Percentiles rank a stretch among this genome's conserved stretches.
These are phyloP conservation scores for Pseudonitzschia delicatissima DNA, from an alignment of 108 stramenopile species.

Conservation along the genomic window DNA sequence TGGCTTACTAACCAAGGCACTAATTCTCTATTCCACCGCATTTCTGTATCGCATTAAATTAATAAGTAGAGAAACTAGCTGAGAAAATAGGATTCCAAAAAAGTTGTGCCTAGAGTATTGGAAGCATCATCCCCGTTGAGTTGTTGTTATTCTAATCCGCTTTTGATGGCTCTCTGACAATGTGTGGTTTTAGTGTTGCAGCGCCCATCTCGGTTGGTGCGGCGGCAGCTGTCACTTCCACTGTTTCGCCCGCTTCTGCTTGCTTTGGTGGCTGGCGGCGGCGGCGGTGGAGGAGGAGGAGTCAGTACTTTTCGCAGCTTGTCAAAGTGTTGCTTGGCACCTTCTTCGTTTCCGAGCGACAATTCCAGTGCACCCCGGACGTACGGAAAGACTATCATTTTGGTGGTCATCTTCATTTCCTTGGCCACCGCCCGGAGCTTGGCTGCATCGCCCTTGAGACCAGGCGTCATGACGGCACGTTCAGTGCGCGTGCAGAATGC, in stretches of 20 bases:
- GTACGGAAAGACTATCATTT: constrained; percentile 60
- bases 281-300: constrained; percentile 1
- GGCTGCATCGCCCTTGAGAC: constrained; percentile 65
- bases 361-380: constrained; percentile 60
- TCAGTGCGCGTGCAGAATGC: constrained; percentile 67
- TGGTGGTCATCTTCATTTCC: constrained; percentile 50
- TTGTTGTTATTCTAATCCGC: too few species aligned
- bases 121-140: too few species aligned
- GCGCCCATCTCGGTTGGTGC: background rate
- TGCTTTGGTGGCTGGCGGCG: constrained; percentile 26
- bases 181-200: background rate
- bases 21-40: too few species aligned
- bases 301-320: constrained; percentile 28
- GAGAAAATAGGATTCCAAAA: too few species aligned
- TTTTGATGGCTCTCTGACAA: too few species aligned
- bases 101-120: too few species aligned
- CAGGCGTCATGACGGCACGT: constrained; percentile 68
- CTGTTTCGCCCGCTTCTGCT: constrained; percentile 17
- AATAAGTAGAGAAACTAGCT: too few species aligned
- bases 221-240: background rate
- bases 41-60: too few species aligned
- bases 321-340: constrained; percentile 28
- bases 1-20: too few species aligned
- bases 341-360: constrained; percentile 54
- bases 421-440: constrained; percentile 66